A percentile compares a stretch with the other conserved stretches of the same genome.
Evolutionary conservation across 345 rosid species (phyloP).

Genomic region (Syzygium aromaticum): DNA sequence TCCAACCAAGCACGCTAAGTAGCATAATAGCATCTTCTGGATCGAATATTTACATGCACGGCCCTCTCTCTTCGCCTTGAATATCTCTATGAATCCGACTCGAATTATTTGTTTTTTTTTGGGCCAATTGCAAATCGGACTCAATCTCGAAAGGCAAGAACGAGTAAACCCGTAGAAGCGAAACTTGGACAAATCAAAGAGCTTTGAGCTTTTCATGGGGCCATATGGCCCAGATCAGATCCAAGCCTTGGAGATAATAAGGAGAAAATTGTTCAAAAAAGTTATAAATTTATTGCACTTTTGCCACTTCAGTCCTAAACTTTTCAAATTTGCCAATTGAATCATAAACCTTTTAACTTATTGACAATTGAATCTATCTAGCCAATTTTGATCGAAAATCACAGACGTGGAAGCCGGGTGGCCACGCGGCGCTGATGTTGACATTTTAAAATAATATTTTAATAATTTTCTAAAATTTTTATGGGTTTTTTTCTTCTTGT

Average conservation of each 20-base stretch:
- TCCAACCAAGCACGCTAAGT: neutral
- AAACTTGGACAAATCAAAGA: neutral
- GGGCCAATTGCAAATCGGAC: neutral
- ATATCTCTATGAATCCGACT: neutral
- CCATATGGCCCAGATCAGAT: neutral
- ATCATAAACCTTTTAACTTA: no score
- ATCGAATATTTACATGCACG: neutral
- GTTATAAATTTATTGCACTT: no score
- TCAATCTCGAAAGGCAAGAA: neutral
- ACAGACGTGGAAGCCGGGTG: no score
- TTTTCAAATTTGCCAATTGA: no score
- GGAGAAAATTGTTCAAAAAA: no score
- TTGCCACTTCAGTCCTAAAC: no score
- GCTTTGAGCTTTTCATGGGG: neutral
- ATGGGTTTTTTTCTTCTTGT: no score
- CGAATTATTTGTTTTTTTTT: neutral
- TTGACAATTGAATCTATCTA: no score
- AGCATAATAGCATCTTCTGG: neutral
- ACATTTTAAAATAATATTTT: no score
- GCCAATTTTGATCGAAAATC: no score
- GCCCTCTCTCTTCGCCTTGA: neutral
- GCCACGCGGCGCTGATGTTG: no score
- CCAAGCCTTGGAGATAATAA: neutral
- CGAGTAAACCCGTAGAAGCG: neutral
- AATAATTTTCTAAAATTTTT: no score